Evolutionary conservation across 257 asterid genomes (phyloP).

Genomic region (Solanum stenotomum): DNA sequence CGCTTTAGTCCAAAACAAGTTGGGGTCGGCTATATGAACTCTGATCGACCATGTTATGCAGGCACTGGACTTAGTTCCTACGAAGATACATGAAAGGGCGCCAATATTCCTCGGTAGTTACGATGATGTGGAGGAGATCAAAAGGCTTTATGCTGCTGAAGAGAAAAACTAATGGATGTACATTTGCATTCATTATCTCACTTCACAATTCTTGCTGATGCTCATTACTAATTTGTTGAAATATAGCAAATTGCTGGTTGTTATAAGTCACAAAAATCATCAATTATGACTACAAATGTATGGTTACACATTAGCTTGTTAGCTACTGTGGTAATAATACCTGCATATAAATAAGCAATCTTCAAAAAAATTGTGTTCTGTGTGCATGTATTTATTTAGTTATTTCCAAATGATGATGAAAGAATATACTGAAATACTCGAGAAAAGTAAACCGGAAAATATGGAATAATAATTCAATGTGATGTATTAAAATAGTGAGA

Average conservation of each 20-base stretch:
- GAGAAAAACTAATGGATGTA: conserved; percentile 24
- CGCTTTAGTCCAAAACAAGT: not conserved
- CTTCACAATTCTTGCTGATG: not conserved
- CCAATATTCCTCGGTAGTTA: conserved; percentile 92
- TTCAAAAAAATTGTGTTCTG: not conserved
- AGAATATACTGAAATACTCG: too few relatives aligned
- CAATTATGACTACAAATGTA: not conserved
- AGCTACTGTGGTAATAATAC: not conserved
- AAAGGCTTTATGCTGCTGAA: conserved; percentile 69
- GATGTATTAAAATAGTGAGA: too few relatives aligned
- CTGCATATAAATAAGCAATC: not conserved
- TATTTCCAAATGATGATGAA: not conserved
- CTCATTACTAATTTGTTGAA: not conserved
- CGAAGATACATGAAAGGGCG: conserved; percentile 80
- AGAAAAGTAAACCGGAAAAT: too few relatives aligned
- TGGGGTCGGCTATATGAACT: not conserved
- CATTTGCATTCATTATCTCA: not conserved
- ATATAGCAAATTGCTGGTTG: not conserved
- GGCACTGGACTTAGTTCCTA: conserved; percentile 85
- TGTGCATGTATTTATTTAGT: not conserved
- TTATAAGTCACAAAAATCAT: not conserved
- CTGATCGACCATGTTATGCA: conserved; percentile 4
- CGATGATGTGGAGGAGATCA: conserved; percentile 92
- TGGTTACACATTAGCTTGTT: not conserved
- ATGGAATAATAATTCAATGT: too few relatives aligned